Evolutionary conservation across 345 rosid genomes (phyloP), one percentile per base, ranked within the genome.

Genomic region (Eucalyptus erythrocorys): DNA sequence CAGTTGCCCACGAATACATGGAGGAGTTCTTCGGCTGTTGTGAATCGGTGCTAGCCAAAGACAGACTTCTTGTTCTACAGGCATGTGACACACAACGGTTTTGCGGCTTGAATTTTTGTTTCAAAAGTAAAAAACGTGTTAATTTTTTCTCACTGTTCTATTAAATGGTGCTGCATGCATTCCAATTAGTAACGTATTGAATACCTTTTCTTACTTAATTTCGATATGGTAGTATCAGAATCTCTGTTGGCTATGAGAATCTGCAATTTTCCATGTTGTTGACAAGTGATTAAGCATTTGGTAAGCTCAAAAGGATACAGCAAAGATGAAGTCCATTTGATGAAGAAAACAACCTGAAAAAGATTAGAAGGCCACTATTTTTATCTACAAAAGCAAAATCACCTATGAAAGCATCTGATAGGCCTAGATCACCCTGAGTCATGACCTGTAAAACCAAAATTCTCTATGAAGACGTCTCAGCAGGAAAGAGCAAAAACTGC

Each of bases 1-100:
- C 95, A 21, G 98, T 97, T 86, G 99, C 99, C 7, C 99, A 97
- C 15, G 97, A 97, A 90, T 97, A 89, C 90, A 95, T 97, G 97
- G 99, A 95, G 87, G 95, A 92, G 53, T 97, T 94, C 91, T 96
- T 96, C 43, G 88, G 94, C 80, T 93, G 93, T 66, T 95, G 97
- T 9, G 99, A 96, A 88, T 95, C 97, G 16, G 93, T 93, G 13
- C 91, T 96, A 87, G 98, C 97, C 47, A 93, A 96, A 49, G 91
- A 97, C 10, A 97, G 98, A 7, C 91, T 96, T 55, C 91, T 95
- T 80, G 96, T 97, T 91, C 92, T 97, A 85, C 99, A 97, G 96
- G 99, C 97, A 90, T 88, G 64, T 45, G 59, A 86, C 51, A 51
- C 7, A 51, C 55, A 34, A 19, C 6, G 4, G 32, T 27, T 68